These are phyloP conservation scores for Pseudopithomyces chartarum DNA, from an alignment of 2,329 filamentous ascomycete genomes.

Conservation along the genomic window DNA sequence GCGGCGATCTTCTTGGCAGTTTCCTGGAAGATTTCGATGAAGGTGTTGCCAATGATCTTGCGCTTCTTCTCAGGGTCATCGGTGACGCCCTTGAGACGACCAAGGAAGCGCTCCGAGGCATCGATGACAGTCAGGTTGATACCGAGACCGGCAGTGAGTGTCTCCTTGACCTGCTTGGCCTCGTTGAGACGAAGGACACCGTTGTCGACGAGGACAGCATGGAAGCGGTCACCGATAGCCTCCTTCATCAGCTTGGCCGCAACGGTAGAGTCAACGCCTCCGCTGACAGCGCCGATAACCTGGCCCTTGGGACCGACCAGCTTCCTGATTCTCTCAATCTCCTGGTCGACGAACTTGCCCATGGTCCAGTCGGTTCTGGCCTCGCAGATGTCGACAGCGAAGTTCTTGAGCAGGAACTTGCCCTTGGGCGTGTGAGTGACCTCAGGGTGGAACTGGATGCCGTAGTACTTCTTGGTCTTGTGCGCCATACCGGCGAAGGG, in stretches of 20 bases:
- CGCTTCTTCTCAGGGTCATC: conserved; percentile 84
- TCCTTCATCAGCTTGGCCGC: conserved; percentile 84
- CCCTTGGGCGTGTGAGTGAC: conserved; percentile 75
- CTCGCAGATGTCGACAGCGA: conserved; percentile 80
- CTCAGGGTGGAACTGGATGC: conserved; percentile 90
- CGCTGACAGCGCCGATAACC: conserved; percentile 79
- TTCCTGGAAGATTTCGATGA: conserved; percentile 83
- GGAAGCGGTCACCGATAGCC: conserved; percentile 84
- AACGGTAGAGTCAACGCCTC: conserved; percentile 89
- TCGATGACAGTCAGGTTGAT: conserved; percentile 92
- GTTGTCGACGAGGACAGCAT: conserved; percentile 84
- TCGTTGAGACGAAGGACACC: conserved; percentile 87
- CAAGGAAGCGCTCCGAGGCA: conserved; percentile 77
- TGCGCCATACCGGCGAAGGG: conserved; percentile 82
- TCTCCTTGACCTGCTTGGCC: conserved; percentile 79
- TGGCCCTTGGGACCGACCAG: conserved; percentile 82
- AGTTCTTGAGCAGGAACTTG: conserved; percentile 76
- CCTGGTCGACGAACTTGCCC: conserved; percentile 79
- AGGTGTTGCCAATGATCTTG: conserved; percentile 84
- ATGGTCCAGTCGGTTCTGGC: conserved; percentile 82
- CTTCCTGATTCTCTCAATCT: conserved; percentile 78
- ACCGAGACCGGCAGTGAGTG: conserved; percentile 75
- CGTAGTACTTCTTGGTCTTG: conserved; percentile 71
- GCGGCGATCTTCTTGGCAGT: conserved; percentile 77
- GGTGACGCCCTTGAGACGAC: conserved; percentile 72